Percentiles rank a stretch among this genome's conserved stretches.
These are phyloP conservation scores for Talaromyces trachyspermus DNA, from an alignment of 495 filamentous ascomycete genomes.

Conservation along the genomic window DNA sequence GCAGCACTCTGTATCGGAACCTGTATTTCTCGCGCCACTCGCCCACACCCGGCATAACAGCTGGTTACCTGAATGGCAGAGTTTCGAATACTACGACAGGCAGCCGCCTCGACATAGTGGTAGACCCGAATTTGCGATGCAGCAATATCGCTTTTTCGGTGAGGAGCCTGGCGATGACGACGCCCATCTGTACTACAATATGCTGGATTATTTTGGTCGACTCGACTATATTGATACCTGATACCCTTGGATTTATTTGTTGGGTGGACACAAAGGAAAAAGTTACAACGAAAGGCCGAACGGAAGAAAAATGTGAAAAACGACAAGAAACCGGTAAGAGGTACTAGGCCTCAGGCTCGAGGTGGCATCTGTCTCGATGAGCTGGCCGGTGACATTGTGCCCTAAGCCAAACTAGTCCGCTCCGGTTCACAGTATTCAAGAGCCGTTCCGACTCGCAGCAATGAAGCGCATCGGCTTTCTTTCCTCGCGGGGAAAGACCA, in stretches of 20 bases:
- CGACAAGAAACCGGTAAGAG: background rate
- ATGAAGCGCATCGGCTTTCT: constrained; percentile 29
- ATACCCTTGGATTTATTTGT: background rate
- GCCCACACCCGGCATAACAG: constrained; percentile 40
- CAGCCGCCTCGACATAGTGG: background rate
- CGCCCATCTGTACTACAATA: constrained; percentile 37
- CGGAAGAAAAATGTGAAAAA: background rate
- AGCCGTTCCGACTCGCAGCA: constrained; percentile 36
- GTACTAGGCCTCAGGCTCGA: too few relatives aligned
- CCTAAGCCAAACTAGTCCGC: background rate
- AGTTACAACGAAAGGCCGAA: background rate
- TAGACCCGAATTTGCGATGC: constrained; percentile 15
- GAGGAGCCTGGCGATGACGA: constrained; percentile 42
- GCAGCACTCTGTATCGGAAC: constrained; percentile 6
- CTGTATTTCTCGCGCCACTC: constrained; percentile 14
- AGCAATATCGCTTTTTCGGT: constrained; percentile 39
- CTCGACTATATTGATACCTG: constrained; percentile 38
- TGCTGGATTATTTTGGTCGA: constrained; percentile 43
- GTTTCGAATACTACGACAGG: constrained; percentile 19
- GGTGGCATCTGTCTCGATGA: too few relatives aligned
- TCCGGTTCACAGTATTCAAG: background rate
- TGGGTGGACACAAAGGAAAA: background rate
- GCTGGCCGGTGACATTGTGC: too few relatives aligned
- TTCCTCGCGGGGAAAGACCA: background rate
- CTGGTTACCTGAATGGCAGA: constrained; percentile 33